Base-by-base conservation (phyloP, 179 eudicot genomes). In the Silene vulgaris region DNA sequence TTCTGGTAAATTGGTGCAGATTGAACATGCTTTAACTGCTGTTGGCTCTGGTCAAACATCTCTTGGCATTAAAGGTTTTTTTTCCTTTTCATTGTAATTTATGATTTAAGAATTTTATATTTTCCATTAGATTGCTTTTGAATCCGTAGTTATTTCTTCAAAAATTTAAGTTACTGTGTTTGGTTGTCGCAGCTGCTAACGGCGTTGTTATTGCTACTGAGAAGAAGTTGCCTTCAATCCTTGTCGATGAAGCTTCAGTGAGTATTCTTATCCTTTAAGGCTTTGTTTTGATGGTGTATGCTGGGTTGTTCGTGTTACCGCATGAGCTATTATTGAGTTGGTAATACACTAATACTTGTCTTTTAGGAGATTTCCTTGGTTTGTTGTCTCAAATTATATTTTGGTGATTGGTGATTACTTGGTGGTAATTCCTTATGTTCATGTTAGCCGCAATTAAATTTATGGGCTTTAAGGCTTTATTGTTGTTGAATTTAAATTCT, bases 11-110 rank as follows among this genome's bases (percentile, higher is more conserved):
- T 92, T 94, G 79, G 97, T 92, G 60, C 98, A 94, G 86, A 94
- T 92, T 74, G 98, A 94, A 72, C 98, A 94, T 72, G 97, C 98
- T 65, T 77, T 95, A 29, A 92, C 96, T 17, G 97, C 97, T 21
- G 99, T 95, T 66, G 99, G 97, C 17, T 92, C 96, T 71, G 97
- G 97, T 65, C 99, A 95, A 80, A 95, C 97, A 20, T 95, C 99
- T 60, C 85, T 92, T 20, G 99, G 99, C 21, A 90, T 95, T 56
- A 94, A 92, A 88, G 99, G 99, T 95, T 76, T 16, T 35, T 3
- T 2, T 20, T 23, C 26, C 59, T 17, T 13, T 14, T 52, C 59
- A 3, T 52, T 13, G 29, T 14, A 28, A 11, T 11, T 52, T 48
- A 0, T 21, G 6, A n/a, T 67, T 29, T 12, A 13, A 35, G 37